Conservation (phyloP, 2,329 filamentous ascomycete genomes). For the Trichoderma sp. region DNA sequence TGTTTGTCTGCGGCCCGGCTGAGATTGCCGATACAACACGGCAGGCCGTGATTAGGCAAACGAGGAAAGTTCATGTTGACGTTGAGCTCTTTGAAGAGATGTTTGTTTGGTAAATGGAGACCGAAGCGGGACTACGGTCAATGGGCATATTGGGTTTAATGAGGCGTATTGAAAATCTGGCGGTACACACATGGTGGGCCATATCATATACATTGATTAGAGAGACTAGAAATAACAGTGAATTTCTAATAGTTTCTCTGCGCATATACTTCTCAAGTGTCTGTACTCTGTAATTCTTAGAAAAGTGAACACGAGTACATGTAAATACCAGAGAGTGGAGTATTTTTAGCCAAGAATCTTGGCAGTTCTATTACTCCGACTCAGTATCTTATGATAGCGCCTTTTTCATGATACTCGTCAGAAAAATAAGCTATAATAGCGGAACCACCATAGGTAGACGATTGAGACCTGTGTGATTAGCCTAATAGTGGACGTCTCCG, state of each 20-base stretch:
- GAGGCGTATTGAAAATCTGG: neutral
- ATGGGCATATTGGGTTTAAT: neutral
- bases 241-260: neutral
- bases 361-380: neutral
- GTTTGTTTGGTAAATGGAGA: slow-evolving; percentile 26
- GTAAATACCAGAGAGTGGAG: neutral
- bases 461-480: neutral
- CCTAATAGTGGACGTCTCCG: slow-evolving; percentile 13
- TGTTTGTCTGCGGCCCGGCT: slow-evolving; percentile 45
- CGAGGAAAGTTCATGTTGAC: slow-evolving; percentile 16
- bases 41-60: slow-evolving; percentile 34
- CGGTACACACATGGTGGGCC: slow-evolving; percentile 5
- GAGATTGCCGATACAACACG: slow-evolving; percentile 45
- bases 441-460: neutral
- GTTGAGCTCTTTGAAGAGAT: slow-evolving; percentile 30
- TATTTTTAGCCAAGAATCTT: neutral
- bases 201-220: neutral
- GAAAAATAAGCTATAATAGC: neutral
- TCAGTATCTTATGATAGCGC: neutral
- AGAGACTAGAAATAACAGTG: neutral
- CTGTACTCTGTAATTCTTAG: neutral
- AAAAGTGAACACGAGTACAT: neutral
- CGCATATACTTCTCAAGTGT: neutral
- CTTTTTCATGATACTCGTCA: neutral
- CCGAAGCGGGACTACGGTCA: slow-evolving; percentile 2